Conservation (phyloP, 1,139 yeast species). For the Pichia sp. region DNA sequence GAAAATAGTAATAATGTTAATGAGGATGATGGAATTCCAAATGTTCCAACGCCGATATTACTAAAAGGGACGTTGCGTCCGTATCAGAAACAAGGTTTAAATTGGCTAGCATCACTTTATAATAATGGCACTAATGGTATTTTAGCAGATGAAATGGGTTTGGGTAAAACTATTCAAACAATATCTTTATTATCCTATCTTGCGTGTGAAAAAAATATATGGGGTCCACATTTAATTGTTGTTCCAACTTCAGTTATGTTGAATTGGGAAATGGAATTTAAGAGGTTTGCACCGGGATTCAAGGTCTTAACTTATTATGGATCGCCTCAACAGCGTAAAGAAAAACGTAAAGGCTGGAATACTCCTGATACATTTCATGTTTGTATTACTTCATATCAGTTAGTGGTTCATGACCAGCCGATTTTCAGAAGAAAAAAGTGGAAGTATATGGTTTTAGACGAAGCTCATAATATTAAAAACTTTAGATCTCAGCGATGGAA, state of each 20-base stretch:
- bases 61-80: conserved; percentile 79
- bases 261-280: conserved; percentile 99
- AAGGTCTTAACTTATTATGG: conserved; percentile 95
- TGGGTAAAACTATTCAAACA: conserved; percentile 91
- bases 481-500: conserved; percentile 97
- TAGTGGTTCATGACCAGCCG: conserved; percentile 93
- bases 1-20: conserved; percentile 14
- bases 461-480: conserved; percentile 96
- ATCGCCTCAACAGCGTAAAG: conserved; percentile 95
- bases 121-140: conserved; percentile 93
- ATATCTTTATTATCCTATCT: conserved; percentile 79
- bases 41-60: conserved; percentile 64
- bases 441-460: conserved; percentile 96
- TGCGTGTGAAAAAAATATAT: conserved; percentile 87
- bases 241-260: conserved; percentile 99
- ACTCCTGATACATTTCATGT: conserved; percentile 94
- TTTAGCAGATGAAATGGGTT: conserved; percentile 98
- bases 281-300: conserved; percentile 96
- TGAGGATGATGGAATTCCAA: conserved; percentile 41
- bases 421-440: conserved; percentile 88
- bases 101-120: conserved; percentile 93
- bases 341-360: conserved; percentile 96
- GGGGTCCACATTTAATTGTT: conserved; percentile 97
- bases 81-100: conserved; percentile 92
- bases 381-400: conserved; percentile 92